These are phyloP conservation scores for Ceratocystis variospora DNA, from an alignment of 2,329 filamentous ascomycete species.

Conservation along the genomic window DNA sequence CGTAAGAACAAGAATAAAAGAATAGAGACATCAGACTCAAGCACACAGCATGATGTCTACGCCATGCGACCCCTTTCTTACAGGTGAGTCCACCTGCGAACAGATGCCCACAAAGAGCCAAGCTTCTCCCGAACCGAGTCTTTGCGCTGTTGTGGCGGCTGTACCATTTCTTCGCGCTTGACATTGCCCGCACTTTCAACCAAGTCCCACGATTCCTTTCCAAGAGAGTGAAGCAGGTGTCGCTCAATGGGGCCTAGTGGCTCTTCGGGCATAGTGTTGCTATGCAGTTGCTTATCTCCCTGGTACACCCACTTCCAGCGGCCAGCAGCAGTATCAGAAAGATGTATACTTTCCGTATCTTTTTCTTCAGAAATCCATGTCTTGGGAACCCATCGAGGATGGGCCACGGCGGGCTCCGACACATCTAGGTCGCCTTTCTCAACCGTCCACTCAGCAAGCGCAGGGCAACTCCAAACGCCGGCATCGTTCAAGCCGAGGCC, in stretches of 20 bases:
- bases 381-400: slow-evolving; percentile 11
- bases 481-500: slow-evolving; percentile 38
- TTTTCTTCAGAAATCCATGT: slow-evolving; percentile 20
- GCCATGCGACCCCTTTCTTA: not conserved
- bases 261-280: slow-evolving; percentile 38
- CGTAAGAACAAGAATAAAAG: not conserved
- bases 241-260: slow-evolving; percentile 40
- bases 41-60: not conserved
- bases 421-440: not conserved
- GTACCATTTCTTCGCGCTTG: not conserved
- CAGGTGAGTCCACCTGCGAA: not conserved
- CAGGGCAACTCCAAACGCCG: slow-evolving; percentile 33
- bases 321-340: slow-evolving; percentile 22
- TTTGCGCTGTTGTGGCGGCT: slow-evolving; percentile 10
- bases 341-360: slow-evolving; percentile 16
- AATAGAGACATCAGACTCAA: not conserved
- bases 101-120: not conserved
- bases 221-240: slow-evolving; percentile 33
- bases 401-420: not conserved
- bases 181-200: slow-evolving; percentile 2
- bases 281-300: slow-evolving; percentile 31
- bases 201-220: slow-evolving; percentile 27
- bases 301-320: slow-evolving; percentile 44
- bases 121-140: slow-evolving; percentile 10
- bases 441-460: slow-evolving; percentile 34